Percentiles rank a stretch among this genome's conserved stretches.
These are phyloP conservation scores for Limnomonas spitsbergensis DNA, from an alignment of 139 green algal species.

Conservation along the genomic window DNA sequence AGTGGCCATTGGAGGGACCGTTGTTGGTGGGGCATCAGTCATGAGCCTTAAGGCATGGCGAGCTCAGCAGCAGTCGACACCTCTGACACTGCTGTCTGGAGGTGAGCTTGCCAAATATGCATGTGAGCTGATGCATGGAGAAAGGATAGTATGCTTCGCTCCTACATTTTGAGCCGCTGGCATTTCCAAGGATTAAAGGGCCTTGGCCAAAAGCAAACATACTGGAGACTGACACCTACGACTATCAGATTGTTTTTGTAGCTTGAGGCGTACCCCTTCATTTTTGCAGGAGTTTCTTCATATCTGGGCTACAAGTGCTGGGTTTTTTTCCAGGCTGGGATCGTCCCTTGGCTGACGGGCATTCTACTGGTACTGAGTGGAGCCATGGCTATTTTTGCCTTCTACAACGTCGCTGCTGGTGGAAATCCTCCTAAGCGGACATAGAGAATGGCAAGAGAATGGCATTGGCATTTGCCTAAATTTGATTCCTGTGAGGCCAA, in stretches of 20 bases:
- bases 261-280: neutral
- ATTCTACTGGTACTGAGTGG: neutral
- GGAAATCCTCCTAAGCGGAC: constrained; percentile 8
- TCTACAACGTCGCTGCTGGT: constrained; percentile 30
- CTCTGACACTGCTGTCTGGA: constrained; percentile 47
- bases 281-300: constrained; percentile 3
- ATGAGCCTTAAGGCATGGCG: constrained; percentile 60
- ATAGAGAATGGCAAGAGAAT: too few relatives aligned
- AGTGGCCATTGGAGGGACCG: constrained; percentile 23
- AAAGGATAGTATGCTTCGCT: neutral
- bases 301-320: neutral
- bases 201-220: neutral
- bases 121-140: neutral
- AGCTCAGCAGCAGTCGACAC: constrained; percentile 22
- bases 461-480: too few relatives aligned
- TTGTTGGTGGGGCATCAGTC: constrained; percentile 23
- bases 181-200: neutral
- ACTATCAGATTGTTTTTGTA: neutral
- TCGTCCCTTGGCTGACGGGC: constrained; percentile 6
- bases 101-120: constrained; percentile 21
- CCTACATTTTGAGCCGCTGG: neutral
- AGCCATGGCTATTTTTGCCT: constrained; percentile 21
- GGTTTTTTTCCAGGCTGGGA: neutral
- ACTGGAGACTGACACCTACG: neutral
- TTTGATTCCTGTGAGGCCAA: too few relatives aligned